Base-by-base conservation (phyloP, 495 filamentous ascomycete species). In the Penicillium bovifimosum region DNA sequence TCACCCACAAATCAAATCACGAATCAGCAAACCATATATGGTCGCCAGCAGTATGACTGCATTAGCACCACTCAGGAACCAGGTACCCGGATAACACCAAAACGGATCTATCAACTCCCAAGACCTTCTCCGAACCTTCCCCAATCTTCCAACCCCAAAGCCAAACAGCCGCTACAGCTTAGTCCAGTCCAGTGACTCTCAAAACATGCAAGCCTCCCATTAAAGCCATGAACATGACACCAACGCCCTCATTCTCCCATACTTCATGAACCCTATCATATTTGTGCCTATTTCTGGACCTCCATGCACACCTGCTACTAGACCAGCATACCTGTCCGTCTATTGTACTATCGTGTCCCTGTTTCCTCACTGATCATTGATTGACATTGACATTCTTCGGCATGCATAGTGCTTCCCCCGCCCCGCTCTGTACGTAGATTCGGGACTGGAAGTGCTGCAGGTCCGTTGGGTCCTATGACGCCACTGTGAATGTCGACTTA, bases 61-160 rank as follows among this genome's bases (percentile, higher is more conserved):
- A 63, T 55, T 52, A 53, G 54, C 44, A 58, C 54, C 24, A 20
- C 41, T 45, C 14, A 38, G 34, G 13, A 16, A 54, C 49, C 49
- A 62, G 50, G 50, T 54, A 44, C 55, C 32, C 39, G 55, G 54
- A 17, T 32, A 27, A 9, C 26, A 26, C 9, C 28, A 38, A 41
- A 38, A 41, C 33, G 31, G 39, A 49, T 47, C 55, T 64, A 64
- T 61, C 46, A 55, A 56, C 48, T 51, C 41, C 46, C 14, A 48
- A 48, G 40, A 47, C 41, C 20, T 55, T 57, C 55, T 56, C 56
- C 53, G 53, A 59, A 45, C 47, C 55, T 18, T 56, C 39, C 54
- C 43, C 10, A 6, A 27, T 26, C 40, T 17, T 52, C 29, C 13
- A 42, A 36, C 5, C 16, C 36, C 47, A 14, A 47, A 43, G 27